Evolutionary conservation across 192 early-diverging fungal genomes (phyloP).

Genomic region (Coemansia javaensis): DNA sequence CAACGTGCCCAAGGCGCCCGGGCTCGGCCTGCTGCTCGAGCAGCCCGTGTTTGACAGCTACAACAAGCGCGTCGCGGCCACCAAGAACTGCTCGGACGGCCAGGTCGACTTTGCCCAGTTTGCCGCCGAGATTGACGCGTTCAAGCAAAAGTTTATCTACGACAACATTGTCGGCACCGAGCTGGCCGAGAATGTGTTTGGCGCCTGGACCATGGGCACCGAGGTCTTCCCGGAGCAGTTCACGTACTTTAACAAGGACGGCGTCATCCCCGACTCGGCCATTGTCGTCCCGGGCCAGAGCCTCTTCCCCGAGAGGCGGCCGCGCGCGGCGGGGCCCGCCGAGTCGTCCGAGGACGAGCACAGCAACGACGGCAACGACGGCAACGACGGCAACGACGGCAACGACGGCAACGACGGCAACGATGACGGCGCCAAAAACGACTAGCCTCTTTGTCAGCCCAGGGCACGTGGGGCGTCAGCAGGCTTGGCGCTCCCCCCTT

Average conservation of each 20-base stretch:
- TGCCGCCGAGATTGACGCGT: constrained; percentile 68
- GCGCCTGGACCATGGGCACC: constrained; percentile 38
- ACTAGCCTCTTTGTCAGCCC: no score
- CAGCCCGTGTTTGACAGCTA: constrained; percentile 66
- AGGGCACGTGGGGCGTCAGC: no score
- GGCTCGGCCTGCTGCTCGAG: constrained; percentile 83
- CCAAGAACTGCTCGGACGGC: constrained; percentile 21
- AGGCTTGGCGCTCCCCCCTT: no score
- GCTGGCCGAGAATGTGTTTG: constrained; percentile 55
- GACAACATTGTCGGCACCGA: constrained; percentile 74
- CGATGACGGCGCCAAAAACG: no score
- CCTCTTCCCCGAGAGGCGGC: background rate
- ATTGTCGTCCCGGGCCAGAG: constrained; percentile 25
- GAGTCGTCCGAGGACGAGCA: constrained; percentile 31
- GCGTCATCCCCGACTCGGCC: constrained; percentile 46
- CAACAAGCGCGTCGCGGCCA: constrained; percentile 45
- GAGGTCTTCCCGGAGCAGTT: constrained; percentile 49
- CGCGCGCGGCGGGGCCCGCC: background rate
- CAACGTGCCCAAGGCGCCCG: constrained; percentile 97
- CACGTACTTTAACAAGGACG: constrained; percentile 43
- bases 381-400: no score
- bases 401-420: no score
- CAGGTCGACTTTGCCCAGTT: constrained; percentile 58
- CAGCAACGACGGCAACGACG: constrained; percentile 20
- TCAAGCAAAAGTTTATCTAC: constrained; percentile 90